Base-by-base conservation (phyloP, 2,329 filamentous ascomycete species). In the Colletotrichum limetticola region DNA sequence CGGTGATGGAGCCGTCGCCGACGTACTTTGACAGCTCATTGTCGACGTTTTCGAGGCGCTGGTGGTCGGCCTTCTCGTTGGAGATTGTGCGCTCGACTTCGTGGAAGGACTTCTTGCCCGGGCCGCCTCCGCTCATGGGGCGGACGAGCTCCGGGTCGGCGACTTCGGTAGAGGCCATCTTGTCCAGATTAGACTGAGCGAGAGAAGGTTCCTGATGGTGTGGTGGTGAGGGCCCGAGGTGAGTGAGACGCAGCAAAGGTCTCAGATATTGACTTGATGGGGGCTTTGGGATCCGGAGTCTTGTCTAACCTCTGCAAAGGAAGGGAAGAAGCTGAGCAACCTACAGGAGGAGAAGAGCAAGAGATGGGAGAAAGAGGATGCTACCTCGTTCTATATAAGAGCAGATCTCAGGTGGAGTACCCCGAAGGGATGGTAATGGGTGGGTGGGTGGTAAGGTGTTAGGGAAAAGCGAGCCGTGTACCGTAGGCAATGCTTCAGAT, bases 11-110 rank as follows among this genome's bases (percentile, higher is more conserved):
- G 22, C 80, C 86, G 24, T 87, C 86, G 24, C 86, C 86, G 32
- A 90, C 89, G 83, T 95, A 95, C 79, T 91, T 88, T 62, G 92
- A 91, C 49, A 95, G 84, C 82, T 95, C 93, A 68, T 88, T 86
- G 82, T 95, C 93, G 68, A 94, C 87, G 55, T 75, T 66, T 4
- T 71, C 75, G 49, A 69, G 70, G 37, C 74, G 74, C 26, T 74
- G 71, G 65, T 68, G 64, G 49, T 72, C 55, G 61, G 72, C 37
- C 32, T 75, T 75, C 11, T 75, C 66, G 60, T 69, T 42, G 16
- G 74, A 72, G 22, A 30, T 24, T 12, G 67, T 49, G 16, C 77
- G 77, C 57, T 81, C 80, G 61, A 79, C 76, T 59, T 83, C 79
- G 19, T 78, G 76, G 46, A 68, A 42, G 68, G 78, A 77, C 28